phyloP scores from a whole-genome alignment of 176 grass and related monocot genomes.

The Triticum turgidum region DNA sequence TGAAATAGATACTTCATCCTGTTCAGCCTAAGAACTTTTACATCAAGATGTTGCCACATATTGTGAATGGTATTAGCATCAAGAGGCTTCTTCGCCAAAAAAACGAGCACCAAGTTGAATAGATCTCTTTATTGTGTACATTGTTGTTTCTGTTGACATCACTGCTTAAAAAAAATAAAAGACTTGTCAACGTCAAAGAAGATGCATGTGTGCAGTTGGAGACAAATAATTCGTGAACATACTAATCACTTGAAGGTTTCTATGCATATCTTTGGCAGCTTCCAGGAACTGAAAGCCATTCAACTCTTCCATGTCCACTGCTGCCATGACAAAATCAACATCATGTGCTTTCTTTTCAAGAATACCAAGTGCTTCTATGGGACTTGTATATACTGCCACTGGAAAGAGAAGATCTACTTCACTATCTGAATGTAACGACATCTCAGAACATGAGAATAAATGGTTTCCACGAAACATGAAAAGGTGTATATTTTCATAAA shows the following conservation, averaged over 20 bases:
- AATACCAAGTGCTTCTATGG: conserved; percentile 16
- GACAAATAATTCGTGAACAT: not conserved
- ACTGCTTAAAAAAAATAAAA: not conserved
- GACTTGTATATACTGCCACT: conserved; percentile 26
- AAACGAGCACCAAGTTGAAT: conserved; percentile 8
- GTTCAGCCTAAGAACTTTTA: not conserved
- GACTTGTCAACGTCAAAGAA: not conserved
- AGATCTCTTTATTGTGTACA: not conserved
- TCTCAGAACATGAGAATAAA: not conserved
- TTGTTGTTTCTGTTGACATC: not conserved
- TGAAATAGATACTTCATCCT: not conserved
- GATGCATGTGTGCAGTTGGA: not conserved
- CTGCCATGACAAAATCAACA: conserved; percentile 38
- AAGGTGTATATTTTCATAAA: not conserved
- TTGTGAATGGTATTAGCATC: not conserved
- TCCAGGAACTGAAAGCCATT: conserved; percentile 31
- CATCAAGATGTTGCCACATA: conserved; percentile 18
- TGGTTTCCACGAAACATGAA: not conserved
- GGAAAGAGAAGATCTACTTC: not conserved
- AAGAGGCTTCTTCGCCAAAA: conserved; percentile 27
- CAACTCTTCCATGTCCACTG: conserved; percentile 34
- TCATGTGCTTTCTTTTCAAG: conserved; percentile 7
- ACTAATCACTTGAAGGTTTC: conserved; percentile 49
- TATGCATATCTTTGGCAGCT: not conserved
- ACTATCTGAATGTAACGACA: not conserved